Percentiles rank a stretch among this genome's conserved stretches.
These are phyloP conservation scores for Crithidia fasciculata DNA, from an alignment of 208 protist genomes.

Conservation along the genomic window DNA sequence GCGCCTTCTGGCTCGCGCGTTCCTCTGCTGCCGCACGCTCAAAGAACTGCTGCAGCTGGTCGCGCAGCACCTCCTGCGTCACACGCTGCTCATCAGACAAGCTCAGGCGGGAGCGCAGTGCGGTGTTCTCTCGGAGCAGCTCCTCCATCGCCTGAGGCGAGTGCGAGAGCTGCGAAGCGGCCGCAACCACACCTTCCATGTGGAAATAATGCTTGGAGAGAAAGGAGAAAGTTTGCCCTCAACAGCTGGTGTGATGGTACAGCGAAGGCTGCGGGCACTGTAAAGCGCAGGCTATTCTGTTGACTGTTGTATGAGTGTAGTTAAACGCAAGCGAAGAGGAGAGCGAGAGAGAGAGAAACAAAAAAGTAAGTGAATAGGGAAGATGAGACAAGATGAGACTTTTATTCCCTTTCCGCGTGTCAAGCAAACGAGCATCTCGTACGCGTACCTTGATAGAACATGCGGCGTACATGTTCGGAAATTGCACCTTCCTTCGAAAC, in stretches of 20 bases:
- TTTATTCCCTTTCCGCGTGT: too few relatives aligned
- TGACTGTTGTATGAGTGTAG: neutral
- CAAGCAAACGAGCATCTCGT: too few relatives aligned
- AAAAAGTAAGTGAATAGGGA: too few relatives aligned
- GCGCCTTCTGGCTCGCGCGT: conserved; percentile 11
- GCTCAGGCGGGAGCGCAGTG: conserved; percentile 42
- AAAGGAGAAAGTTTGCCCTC: neutral
- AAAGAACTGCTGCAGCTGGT: conserved; percentile 65
- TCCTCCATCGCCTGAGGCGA: conserved; percentile 23
- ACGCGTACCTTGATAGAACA: too few relatives aligned
- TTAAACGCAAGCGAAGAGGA: neutral
- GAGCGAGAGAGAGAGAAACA: neutral
- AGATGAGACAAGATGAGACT: too few relatives aligned
- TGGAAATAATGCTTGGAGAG: neutral
- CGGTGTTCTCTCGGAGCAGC: conserved; percentile 68
- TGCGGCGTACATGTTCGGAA: too few relatives aligned
- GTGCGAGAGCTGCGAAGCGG: neutral
- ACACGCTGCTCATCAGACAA: conserved; percentile 64
- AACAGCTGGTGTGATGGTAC: too few relatives aligned
- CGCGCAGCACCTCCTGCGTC: conserved; percentile 49
- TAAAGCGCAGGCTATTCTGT: neutral
- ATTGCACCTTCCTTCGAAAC: too few relatives aligned
- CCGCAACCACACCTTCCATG: neutral
- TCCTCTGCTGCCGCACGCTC: conserved; percentile 39
- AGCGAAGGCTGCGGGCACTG: too few relatives aligned